These are phyloP conservation scores for Aspergillus fructus DNA, from an alignment of 2,329 filamentous ascomycete species.

Conservation along the genomic window DNA sequence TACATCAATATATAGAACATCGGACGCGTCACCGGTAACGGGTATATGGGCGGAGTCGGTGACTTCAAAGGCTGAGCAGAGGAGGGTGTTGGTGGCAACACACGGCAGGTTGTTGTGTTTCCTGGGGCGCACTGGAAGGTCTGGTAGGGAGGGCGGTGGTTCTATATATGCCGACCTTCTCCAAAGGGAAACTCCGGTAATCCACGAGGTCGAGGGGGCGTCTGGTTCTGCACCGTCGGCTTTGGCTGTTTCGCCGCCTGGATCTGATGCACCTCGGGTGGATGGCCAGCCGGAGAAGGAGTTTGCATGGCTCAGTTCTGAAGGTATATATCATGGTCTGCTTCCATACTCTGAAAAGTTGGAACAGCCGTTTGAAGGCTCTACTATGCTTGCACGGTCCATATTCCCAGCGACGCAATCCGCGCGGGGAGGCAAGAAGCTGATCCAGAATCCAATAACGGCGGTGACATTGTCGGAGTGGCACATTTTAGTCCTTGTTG, in stretches of 20 bases:
- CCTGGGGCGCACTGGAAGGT: slow-evolving; percentile 70
- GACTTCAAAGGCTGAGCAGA: slow-evolving; percentile 65
- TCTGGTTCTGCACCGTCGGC: slow-evolving; percentile 61
- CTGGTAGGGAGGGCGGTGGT: slow-evolving; percentile 73
- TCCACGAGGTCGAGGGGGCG: slow-evolving; percentile 69
- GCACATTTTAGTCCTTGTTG: slow-evolving; percentile 83
- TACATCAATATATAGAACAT: slow-evolving; percentile 76
- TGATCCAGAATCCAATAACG: slow-evolving; percentile 70
- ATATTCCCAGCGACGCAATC: slow-evolving; percentile 70
- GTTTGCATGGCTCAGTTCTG: slow-evolving; percentile 87
- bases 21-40: slow-evolving; percentile 73
- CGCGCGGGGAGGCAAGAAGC: slow-evolving; percentile 62
- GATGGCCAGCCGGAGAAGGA: slow-evolving; percentile 51
- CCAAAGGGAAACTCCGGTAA: slow-evolving; percentile 76
- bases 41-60: slow-evolving; percentile 82
- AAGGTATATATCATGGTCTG: slow-evolving; percentile 85
- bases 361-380: slow-evolving; percentile 71
- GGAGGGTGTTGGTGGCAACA: slow-evolving; percentile 78
- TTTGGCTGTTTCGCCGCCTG: slow-evolving; percentile 75
- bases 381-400: slow-evolving; percentile 72
- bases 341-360: slow-evolving; percentile 70
- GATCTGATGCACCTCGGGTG: slow-evolving; percentile 59
- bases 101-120: slow-evolving; percentile 77
- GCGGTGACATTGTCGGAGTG: slow-evolving; percentile 88
- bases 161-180: slow-evolving; percentile 87